Conservation (phyloP, 768 basidiomycete genomes). For the Phylloporus sp. region DNA sequence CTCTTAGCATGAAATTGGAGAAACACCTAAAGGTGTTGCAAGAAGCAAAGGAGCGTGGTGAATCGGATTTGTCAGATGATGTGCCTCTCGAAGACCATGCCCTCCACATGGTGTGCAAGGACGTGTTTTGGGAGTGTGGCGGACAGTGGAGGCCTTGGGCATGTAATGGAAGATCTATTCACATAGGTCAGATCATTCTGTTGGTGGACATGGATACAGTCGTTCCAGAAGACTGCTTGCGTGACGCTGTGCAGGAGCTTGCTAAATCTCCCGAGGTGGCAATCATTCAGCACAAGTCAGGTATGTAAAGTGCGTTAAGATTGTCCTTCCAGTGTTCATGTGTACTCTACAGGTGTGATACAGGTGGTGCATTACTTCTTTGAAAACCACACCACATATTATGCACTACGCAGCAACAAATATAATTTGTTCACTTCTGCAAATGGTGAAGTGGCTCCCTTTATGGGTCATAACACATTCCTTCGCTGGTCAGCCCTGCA, state of each 20-base stretch:
- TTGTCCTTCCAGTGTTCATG: too few species aligned
- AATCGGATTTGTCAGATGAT: constrained; percentile 37
- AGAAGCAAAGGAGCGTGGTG: constrained; percentile 41
- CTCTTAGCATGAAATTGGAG: constrained; percentile 37
- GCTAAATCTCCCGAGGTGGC: constrained; percentile 58
- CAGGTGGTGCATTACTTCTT: constrained; percentile 88
- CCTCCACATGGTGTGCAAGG: constrained; percentile 69
- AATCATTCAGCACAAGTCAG: constrained; percentile 89
- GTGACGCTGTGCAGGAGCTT: constrained; percentile 86
- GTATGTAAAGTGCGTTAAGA: constrained; percentile 32
- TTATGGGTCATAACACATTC: constrained; percentile 88
- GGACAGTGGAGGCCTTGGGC: constrained; percentile 70
- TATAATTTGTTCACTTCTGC: constrained; percentile 74
- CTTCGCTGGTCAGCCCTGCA: constrained; percentile 87
- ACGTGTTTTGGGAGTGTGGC: constrained; percentile 58
- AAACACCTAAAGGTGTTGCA: constrained; percentile 34
- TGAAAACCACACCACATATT: constrained; percentile 87
- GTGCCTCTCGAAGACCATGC: constrained; percentile 65
- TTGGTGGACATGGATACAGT: not conserved
- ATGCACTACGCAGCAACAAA: constrained; percentile 84
- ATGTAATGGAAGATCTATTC: constrained; percentile 51
- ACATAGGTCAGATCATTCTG: not conserved
- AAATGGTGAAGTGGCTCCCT: constrained; percentile 74
- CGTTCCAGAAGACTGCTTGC: constrained; percentile 49
- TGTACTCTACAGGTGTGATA: constrained; percentile 63